These are phyloP conservation scores for Mycosphaerella arachidis DNA, from an alignment of 2,329 filamentous ascomycete genomes.

Conservation along the genomic window DNA sequence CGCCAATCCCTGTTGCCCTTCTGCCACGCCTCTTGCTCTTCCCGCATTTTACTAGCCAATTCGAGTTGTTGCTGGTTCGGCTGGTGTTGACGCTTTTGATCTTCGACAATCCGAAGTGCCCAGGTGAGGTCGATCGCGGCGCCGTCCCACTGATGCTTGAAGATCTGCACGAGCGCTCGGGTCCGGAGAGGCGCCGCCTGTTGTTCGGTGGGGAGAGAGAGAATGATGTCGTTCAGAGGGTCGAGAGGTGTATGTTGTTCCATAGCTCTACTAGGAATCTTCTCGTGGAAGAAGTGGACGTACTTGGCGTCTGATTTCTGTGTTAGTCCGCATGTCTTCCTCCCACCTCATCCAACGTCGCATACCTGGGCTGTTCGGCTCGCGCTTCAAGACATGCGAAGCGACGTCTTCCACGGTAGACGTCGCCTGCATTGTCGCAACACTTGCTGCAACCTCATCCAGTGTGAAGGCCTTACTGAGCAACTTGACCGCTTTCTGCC, in stretches of 20 bases:
- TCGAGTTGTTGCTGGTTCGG: constrained; percentile 50
- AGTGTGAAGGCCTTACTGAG: constrained; percentile 71
- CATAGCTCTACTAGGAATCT: constrained; percentile 72
- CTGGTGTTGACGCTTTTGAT: constrained; percentile 40
- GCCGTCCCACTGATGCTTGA: constrained; percentile 68
- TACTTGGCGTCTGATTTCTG: constrained; percentile 63
- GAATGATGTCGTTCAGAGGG: constrained; percentile 64
- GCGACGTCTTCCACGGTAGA: constrained; percentile 74
- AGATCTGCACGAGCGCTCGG: constrained; percentile 66
- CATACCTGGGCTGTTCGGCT: constrained; percentile 51
- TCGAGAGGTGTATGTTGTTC: constrained; percentile 66
- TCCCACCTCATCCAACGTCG: not conserved
- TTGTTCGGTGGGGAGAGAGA: constrained; percentile 57
- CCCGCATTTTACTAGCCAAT: constrained; percentile 43
- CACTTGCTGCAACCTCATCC: constrained; percentile 78
- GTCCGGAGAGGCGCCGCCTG: constrained; percentile 68
- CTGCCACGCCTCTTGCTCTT: constrained; percentile 35
- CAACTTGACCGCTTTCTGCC: constrained; percentile 74
- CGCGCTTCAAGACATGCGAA: constrained; percentile 65
- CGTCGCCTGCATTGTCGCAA: constrained; percentile 77
- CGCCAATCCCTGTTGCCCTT: constrained; percentile 44
- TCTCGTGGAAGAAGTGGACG: constrained; percentile 90
- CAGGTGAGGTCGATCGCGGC: constrained; percentile 66
- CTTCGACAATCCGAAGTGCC: constrained; percentile 56
- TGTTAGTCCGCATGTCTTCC: not conserved